These are phyloP conservation scores for Hsuehochloa calcarea DNA, from an alignment of 176 grass and related monocot species.

Conservation along the genomic window DNA sequence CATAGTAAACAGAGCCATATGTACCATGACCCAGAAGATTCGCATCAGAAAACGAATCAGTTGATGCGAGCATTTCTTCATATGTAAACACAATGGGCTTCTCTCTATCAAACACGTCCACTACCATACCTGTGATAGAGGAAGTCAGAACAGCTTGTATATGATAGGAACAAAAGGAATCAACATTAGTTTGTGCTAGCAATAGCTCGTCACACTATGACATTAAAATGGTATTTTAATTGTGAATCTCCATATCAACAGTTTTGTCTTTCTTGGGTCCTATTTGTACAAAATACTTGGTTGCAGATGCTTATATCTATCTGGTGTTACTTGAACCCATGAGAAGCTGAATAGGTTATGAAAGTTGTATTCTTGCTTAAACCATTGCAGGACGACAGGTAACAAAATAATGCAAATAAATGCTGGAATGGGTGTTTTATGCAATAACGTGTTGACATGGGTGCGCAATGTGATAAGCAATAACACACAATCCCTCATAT, in stretches of 20 bases:
- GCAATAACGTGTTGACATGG: neutral
- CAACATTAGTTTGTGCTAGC: neutral
- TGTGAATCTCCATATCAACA: conserved; percentile 4
- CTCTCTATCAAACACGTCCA: conserved; percentile 85
- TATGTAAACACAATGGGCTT: conserved; percentile 81
- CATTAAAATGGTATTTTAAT: neutral
- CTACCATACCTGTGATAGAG: conserved; percentile 50
- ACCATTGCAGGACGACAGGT: neutral
- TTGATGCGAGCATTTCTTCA: conserved; percentile 79
- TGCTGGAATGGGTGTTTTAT: neutral
- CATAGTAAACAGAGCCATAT: conserved; percentile 98
- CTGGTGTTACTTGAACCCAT: conserved; percentile 14
- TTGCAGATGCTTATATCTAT: neutral
- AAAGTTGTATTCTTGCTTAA: neutral
- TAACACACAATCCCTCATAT: neutral
- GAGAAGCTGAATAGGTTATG: neutral
- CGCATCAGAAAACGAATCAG: conserved; percentile 87
- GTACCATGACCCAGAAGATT: conserved; percentile 96
- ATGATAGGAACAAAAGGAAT: conserved; percentile 15
- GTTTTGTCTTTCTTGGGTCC: neutral
- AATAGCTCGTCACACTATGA: neutral
- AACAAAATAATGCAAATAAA: no score
- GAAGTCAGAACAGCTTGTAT: conserved; percentile 18
- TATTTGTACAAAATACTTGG: conserved; percentile 11
- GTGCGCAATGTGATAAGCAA: neutral